Evolutionary conservation across 2,329 filamentous ascomycete genomes (phyloP), one percentile per base, ranked within the genome.

Genomic region (Fusarium coicis): DNA sequence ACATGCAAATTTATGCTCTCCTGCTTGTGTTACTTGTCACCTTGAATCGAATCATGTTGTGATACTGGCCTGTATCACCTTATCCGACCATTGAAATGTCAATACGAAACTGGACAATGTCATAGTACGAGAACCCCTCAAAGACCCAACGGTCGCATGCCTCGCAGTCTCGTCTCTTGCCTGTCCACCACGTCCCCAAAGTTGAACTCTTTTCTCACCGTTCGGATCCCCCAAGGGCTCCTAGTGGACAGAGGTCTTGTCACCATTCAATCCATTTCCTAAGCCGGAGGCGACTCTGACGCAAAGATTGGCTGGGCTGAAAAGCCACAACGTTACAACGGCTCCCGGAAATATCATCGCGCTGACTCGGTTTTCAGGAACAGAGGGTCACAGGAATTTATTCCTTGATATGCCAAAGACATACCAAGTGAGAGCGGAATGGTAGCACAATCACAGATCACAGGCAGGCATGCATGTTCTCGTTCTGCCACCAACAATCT

Each of bases 11-110:
- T 9, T n/a, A 49, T n/a, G 4, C 14, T 36, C 11, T 50, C 14
- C 3, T 19, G n/a, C n/a, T 2, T 52, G 8, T 19, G 14, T 50
- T 36, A 10, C 11, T 7, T 23, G 8, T 21, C 18, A 4, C 12
- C 0, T 21, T 46, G 1, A 15, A 26, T 37, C 14, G 2, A 26
- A 16, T 4, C 8, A 37, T 37, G 7, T 6, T 18, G 12, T 7
- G 7, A 26, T 15, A 2, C n/a, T 28, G 0, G 14, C 18, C 15
- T 53, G 7, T 16, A 37, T 28, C 10, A 37, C 10, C 10, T n/a
- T 28, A 16, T 19, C 9, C 7, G 7, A 36, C 18, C 12, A n/a
- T 26, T 2, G 10, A 2, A 18, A 26, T 37, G 23, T 19, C 23
- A 11, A 26, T 15, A 6, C 12, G 26, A 10, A 19, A 50, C 8